phyloP scores from a whole-genome alignment of 768 basidiomycete genomes.

The Artomyces pyxidatus region DNA sequence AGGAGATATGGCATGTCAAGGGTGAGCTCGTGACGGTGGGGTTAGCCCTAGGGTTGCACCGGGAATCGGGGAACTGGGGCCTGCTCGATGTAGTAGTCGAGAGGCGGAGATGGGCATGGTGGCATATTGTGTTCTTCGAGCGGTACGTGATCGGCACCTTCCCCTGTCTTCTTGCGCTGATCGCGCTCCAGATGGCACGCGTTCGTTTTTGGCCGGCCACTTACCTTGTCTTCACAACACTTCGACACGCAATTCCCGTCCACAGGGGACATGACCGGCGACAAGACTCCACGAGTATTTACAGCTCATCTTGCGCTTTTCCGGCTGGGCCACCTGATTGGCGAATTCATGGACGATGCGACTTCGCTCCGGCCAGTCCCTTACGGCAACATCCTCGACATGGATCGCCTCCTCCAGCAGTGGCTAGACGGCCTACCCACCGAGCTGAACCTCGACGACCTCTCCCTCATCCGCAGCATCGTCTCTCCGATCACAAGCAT shows the following conservation, averaged over 20 bases:
- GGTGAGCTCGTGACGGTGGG: conserved; percentile 70
- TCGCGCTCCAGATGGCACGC: conserved; percentile 63
- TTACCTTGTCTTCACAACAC: conserved; percentile 70
- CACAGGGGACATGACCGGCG: conserved; percentile 52
- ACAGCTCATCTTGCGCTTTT: conserved; percentile 72
- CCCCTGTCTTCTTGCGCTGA: conserved; percentile 4
- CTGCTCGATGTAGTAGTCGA: conserved; percentile 66
- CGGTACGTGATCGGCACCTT: conserved; percentile 37
- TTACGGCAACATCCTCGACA: conserved; percentile 63
- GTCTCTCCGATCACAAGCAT: conserved; percentile 51
- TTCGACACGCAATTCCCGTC: conserved; percentile 77
- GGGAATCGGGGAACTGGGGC: conserved; percentile 75
- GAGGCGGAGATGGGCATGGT: conserved; percentile 83
- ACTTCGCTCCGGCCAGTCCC: conserved; percentile 67
- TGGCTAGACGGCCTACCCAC: conserved; percentile 74
- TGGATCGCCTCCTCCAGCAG: conserved; percentile 60
- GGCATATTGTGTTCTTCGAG: conserved; percentile 79
- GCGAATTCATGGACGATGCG: conserved; percentile 81
- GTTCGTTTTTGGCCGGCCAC: conserved; percentile 78
- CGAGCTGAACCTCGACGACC: conserved; percentile 74
- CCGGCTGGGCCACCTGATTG: conserved; percentile 67
- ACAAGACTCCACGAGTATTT: conserved; percentile 58
- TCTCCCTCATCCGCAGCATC: conserved; percentile 61
- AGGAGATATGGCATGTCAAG: conserved; percentile 72
- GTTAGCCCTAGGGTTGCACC: conserved; percentile 78